A percentile compares a stretch with the other conserved stretches of the same genome.
Conservation (phyloP, 805 yeast species). For the Candida khao-thaluensis region DNA sequence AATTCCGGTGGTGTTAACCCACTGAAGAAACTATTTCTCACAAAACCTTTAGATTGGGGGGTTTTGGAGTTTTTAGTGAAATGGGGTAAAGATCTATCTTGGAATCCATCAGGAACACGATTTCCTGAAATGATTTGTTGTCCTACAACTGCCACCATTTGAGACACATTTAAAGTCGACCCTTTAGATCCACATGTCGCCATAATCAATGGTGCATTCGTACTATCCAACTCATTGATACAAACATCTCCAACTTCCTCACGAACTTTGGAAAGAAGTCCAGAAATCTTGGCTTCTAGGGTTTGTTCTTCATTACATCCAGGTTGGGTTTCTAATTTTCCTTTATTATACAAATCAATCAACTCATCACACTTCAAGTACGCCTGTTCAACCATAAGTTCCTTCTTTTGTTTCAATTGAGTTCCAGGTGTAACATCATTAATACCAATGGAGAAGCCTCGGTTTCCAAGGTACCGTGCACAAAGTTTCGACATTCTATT, state of each 20-base stretch:
- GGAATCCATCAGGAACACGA: conserved; percentile 99
- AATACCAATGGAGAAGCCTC: conserved; percentile 97
- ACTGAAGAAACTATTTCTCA: conserved; percentile 88
- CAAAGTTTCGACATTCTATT: conserved; percentile 99
- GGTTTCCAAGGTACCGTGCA: conserved; percentile 89
- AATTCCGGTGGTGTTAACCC: conserved; percentile 97
- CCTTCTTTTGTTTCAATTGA: conserved; percentile 74
- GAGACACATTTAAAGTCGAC: conserved; percentile 95
- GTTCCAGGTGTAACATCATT: conserved; percentile 94
- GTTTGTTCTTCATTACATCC: conserved; percentile 99
- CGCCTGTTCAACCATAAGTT: conserved; percentile 84
- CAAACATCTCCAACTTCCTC: conserved; percentile 99
- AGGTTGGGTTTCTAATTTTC: conserved; percentile 95
- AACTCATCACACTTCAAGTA: conserved; percentile 89
- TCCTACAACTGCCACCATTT: conserved; percentile 99
- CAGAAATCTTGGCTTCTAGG: conserved; percentile 95
- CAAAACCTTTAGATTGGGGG: conserved; percentile 97
- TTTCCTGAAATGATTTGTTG: conserved; percentile 98
- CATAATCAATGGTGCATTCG: conserved; percentile 97
- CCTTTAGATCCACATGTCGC: conserved; percentile 99
- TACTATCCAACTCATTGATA: conserved; percentile 81
- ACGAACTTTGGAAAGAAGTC: conserved; percentile 92
- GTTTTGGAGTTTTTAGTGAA: conserved; percentile 94
- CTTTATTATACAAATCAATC: conserved; percentile 72
- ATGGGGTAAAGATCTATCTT: conserved; percentile 96